Percentiles rank a stretch among this genome's conserved stretches.
Conservation (phyloP, 495 filamentous ascomycete genomes). For the Aspergillus ostianus region DNA sequence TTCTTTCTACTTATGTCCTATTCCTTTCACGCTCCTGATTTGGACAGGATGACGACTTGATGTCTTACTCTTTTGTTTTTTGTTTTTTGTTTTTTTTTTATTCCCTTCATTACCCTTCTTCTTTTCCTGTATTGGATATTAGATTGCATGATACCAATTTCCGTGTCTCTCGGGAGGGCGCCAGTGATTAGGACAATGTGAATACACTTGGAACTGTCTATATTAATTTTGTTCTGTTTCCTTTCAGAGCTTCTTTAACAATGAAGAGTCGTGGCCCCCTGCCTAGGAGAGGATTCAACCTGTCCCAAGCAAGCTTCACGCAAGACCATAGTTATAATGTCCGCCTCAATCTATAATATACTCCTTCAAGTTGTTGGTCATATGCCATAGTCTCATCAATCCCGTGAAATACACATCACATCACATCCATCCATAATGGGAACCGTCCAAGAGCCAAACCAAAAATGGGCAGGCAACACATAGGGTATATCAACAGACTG, state of each 20-base stretch:
- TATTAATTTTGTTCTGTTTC: neutral
- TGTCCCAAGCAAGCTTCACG: neutral
- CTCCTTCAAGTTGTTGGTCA: neutral
- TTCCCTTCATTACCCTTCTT: slow-evolving; percentile 5
- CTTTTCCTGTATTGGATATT: slow-evolving; percentile 24
- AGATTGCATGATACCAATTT: slow-evolving; percentile 31
- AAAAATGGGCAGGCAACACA: neutral
- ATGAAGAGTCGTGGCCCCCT: neutral
- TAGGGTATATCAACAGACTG: neutral
- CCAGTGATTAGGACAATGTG: neutral
- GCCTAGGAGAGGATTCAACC: neutral
- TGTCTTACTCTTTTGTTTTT: slow-evolving; percentile 3
- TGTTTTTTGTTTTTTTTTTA: slow-evolving; percentile 9
- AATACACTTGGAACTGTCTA: slow-evolving; percentile 4
- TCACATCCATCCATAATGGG: neutral
- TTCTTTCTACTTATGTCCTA: neutral
- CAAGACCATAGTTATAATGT: too few species aligned
- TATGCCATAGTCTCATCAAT: neutral
- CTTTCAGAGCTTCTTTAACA: neutral
- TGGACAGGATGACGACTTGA: neutral
- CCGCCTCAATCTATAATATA: neutral
- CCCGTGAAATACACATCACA: neutral
- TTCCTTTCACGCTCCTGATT: neutral
- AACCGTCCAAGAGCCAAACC: neutral
- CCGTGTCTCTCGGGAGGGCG: slow-evolving; percentile 1